Base-by-base conservation (phyloP, 129 eudicot genomes). In the Glebionis coronaria region DNA sequence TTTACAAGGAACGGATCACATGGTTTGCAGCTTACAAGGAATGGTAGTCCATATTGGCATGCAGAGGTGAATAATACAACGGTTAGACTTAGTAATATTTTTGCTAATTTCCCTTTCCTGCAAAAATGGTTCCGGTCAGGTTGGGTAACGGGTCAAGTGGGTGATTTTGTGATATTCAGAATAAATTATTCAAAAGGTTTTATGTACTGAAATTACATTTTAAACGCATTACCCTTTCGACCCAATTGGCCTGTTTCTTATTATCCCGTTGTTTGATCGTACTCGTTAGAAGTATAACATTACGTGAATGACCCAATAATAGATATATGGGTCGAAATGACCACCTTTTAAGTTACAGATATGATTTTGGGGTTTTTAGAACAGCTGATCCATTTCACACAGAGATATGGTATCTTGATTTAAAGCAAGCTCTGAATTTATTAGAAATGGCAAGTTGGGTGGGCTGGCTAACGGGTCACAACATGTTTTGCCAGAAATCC, bases 21-120 rank as follows among this genome's bases (percentile, higher is more conserved):
- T 4, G 96, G 95, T 12, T 67, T 87, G 81, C 98, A 92, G 27
- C 64, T 71, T 23, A 82, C 97, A 18, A 93, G 92, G 68, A 86
- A 88, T 16, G 98, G 98, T 23, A 93, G 97, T 31, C 98, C 95
- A n/a, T 86, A 93, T 58, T 82, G 75, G 83, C 95, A 86, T 15
- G 74, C 82, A n/a, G 98, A 93, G 7, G 98, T 93, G 74, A 93
- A 88, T 55, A 93, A 45, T 31, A 90, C 80, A 71, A 93, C 95
- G 1, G 84, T 59, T 49, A 86, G 88, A 68, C 76, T 63, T 25
- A 93, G 90, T 46, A 88, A 69, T 57, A 93, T 90, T 73, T 93
- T 93, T 10, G 87, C 87, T 35, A 80, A 10, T 62, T 73, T 88
- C 16, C 98, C 97, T 81, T 86, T 86, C 83, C 98, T 88, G 91